Evolutionary conservation across 2,329 filamentous ascomycete species (phyloP).

Genomic region (Phialophora expanda): DNA sequence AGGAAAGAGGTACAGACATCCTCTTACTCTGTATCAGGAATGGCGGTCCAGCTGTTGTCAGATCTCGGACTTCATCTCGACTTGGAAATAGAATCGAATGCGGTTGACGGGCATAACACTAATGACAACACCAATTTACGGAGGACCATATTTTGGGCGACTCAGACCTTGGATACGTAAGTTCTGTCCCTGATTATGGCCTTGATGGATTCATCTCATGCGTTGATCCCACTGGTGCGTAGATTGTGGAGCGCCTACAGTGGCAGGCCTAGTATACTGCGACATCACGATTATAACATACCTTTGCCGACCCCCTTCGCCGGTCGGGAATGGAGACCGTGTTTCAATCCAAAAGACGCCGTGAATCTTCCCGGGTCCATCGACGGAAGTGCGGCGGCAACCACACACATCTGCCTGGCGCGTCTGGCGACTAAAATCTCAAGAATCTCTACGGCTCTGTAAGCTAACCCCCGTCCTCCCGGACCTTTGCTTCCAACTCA

Average conservation of each 20-base stretch:
- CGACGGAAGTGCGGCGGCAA: too few relatives aligned
- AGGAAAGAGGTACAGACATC: neutral
- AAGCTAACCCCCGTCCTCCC: neutral
- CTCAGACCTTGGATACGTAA: too few relatives aligned
- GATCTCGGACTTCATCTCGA: constrained; percentile 24
- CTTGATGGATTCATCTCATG: too few relatives aligned
- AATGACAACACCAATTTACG: neutral
- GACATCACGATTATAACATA: neutral
- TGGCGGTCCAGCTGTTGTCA: constrained; percentile 53
- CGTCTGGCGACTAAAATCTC: constrained; percentile 4
- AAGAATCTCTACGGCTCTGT: constrained; percentile 3
- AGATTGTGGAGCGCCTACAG: constrained; percentile 19
- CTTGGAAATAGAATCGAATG: neutral
- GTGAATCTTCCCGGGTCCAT: too few relatives aligned
- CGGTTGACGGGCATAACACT: neutral
- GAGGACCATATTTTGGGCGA: neutral
- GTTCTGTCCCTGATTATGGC: neutral
- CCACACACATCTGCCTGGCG: too few relatives aligned
- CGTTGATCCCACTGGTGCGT: neutral
- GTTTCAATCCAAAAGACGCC: neutral
- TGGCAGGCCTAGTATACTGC: constrained; percentile 5
- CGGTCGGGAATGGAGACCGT: neutral
- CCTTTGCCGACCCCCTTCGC: constrained; percentile 8
- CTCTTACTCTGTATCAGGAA: constrained; percentile 42
- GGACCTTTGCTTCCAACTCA: neutral